Percentiles rank a stretch among this genome's conserved stretches.
phyloP scores from a whole-genome alignment of 345 rosid species.

The Atalantia buxifolia region DNA sequence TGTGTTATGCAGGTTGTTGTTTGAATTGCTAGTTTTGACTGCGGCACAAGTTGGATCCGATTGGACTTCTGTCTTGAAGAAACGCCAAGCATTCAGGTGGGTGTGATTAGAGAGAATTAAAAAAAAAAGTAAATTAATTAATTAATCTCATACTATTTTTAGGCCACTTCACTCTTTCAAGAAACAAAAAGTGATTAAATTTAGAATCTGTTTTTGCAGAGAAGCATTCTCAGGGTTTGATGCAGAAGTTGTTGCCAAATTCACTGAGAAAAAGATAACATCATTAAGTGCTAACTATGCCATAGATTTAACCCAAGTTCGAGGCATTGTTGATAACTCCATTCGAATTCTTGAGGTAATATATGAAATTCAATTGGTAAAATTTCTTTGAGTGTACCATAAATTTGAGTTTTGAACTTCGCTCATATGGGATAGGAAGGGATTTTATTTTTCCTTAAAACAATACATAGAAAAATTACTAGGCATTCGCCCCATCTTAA shows the following conservation, averaged over 20 bases:
- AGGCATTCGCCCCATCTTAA: neutral
- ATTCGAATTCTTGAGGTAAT: conserved; percentile 48
- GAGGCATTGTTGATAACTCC: conserved; percentile 55
- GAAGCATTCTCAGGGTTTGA: conserved; percentile 61
- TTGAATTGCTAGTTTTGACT: conserved; percentile 62
- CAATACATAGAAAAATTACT: no score
- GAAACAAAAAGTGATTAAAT: neutral
- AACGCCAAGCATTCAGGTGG: conserved; percentile 51
- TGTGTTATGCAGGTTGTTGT: conserved; percentile 38
- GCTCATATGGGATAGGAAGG: no score
- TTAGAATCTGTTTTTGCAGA: conserved; percentile 21
- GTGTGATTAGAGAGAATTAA: neutral
- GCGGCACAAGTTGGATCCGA: conserved; percentile 78
- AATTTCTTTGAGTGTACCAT: no score
- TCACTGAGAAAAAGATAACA: conserved; percentile 44
- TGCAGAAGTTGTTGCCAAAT: conserved; percentile 45
- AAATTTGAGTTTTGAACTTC: no score
- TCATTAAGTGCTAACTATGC: conserved; percentile 45
- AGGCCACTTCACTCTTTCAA: neutral
- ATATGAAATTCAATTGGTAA: no score
- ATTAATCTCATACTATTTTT: neutral
- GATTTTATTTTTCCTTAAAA: no score
- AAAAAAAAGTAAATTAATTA: no score
- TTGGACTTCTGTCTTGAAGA: conserved; percentile 76
- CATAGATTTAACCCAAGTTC: conserved; percentile 47